phyloP scores from a whole-genome alignment of 495 filamentous ascomycete species.

The Parathielavia appendiculata region DNA sequence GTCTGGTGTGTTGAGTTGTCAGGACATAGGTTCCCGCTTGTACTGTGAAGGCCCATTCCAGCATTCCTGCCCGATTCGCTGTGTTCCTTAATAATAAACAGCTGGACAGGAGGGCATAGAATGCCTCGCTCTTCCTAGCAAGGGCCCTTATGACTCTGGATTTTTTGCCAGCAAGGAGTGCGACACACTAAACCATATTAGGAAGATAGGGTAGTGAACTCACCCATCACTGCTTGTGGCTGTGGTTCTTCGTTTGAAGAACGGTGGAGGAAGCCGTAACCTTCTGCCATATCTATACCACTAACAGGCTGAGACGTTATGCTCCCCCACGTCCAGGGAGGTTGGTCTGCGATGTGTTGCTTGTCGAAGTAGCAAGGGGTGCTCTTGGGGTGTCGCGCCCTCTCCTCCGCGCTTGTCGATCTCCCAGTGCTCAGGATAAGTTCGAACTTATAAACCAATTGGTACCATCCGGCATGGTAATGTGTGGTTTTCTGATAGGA shows the following conservation, averaged over 20 bases:
- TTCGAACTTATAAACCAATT: neutral
- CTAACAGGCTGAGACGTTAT: conserved; percentile 16
- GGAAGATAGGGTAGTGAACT: neutral
- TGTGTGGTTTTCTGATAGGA: neutral
- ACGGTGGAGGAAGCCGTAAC: too few species aligned
- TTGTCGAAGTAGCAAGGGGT: neutral
- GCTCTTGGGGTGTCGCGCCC: conserved; percentile 7
- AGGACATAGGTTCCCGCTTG: too few species aligned
- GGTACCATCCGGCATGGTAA: neutral
- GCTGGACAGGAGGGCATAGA: neutral
- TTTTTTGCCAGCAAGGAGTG: neutral
- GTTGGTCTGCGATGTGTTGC: neutral
- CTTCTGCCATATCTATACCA: too few species aligned
- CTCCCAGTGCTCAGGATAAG: neutral
- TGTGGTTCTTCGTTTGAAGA: too few species aligned
- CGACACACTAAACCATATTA: neutral
- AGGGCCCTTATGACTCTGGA: too few species aligned
- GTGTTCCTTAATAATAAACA: neutral
- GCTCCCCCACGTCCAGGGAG: neutral
- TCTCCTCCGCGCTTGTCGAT: conserved; percentile 5
- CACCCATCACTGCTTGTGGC: neutral
- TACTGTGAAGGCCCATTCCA: too few species aligned
- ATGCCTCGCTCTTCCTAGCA: too few species aligned
- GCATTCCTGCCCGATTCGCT: neutral
- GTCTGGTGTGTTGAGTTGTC: too few species aligned